Evolutionary conservation across 2,329 filamentous ascomycete genomes (phyloP), one percentile per base, ranked within the genome.

Genomic region (Diplodia intermedia): DNA sequence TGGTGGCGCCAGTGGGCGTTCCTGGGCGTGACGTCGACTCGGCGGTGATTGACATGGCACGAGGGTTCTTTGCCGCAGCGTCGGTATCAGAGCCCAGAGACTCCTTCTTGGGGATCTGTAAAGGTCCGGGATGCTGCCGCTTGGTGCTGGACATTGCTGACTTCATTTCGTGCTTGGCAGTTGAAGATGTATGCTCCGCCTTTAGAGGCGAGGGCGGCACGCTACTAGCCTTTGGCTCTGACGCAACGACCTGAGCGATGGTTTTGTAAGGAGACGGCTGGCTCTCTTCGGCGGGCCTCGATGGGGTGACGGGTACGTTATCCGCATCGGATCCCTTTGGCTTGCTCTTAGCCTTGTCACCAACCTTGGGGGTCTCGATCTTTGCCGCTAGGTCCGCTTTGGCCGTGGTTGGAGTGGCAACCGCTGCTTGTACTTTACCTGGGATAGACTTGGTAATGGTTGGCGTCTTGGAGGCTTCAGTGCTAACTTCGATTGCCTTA

Each of bases 1-100:
- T 79, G 20, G 74, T 74, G 18, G 85, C 83, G 18, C 82, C 75
- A 4, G 83, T 72, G 0, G 86, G 87, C 18, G 88, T 86, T 52
- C 85, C 84, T 3, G 84, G 83, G 1, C 84, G 80, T 66, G 71
- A 66, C 2, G 49, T 31, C 15, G 43, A 52, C 20, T 20, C 33
- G 6, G 57, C 50, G 14, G 66, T 49, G 31, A 73, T 60, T 31
- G 76, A 75, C 15, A 74, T 33, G 8, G 72, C 68, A 29, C 76
- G 75, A 56, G 69, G 52, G 38, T 66, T 73, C 61, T 76, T 79
- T 2, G 72, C 33, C 55, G 73, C 74, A 31, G 69, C 26, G 14
- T 76, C 77, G 5, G 66, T n/a, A 31, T 68, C 66, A 15, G 52
- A 36, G 14, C 18, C 33, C 4, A 65, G 43, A 3, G 52, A 15